Base-by-base conservation (phyloP, 768 basidiomycete genomes). In the Basidioascus undulatus region DNA sequence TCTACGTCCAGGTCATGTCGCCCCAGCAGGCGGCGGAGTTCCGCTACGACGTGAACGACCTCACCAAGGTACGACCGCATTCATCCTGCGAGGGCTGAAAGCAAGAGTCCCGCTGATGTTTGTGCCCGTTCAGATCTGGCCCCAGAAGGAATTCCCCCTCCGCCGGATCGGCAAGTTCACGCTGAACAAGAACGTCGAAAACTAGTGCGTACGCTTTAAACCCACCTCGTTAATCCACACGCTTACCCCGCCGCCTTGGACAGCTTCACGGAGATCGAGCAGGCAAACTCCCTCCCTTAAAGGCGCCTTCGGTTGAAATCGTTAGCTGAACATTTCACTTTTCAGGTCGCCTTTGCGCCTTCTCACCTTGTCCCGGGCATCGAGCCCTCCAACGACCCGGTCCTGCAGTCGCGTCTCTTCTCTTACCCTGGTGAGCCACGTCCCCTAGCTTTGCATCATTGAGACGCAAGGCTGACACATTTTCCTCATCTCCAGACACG, bases 391-490 rank as follows among this genome's bases (percentile, higher is more conserved):
- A 70, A 74, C 18, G 87, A 96, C 60, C 87, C 87, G 19, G 80
- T 94, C 50, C 67, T 94, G 48, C 86, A 94, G 56, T 77, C 79
- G 18, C 80, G 87, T 41, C 69, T 92, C 36, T 94, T 92, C 72
- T 81, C 82, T 4, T 96, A 96, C 65, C 64, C 63, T 32, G 67
- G 66, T 60, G 48, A 45, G 5, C 53, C 52, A 18, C 46, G 51
- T 27, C 41, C 49, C 41, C 40, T 41, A n/a, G 7, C 32, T 4
- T 23, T 18, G 5, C 16, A 43, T 18, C 15, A 15, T 16, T 41
- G 30, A 11, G 31, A n/a, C 27, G 12, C 31, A 15, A 23, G 19
- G 10, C 31, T 34, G n/a, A 34, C 10, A 33, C 9, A 9, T 11
- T 21, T n/a, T n/a, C 19, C 31, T 8, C 24, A 18, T 7, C 44